These are phyloP conservation scores for Pseudopithomyces maydicus DNA, from an alignment of 2,329 filamentous ascomycete species.

Conservation along the genomic window DNA sequence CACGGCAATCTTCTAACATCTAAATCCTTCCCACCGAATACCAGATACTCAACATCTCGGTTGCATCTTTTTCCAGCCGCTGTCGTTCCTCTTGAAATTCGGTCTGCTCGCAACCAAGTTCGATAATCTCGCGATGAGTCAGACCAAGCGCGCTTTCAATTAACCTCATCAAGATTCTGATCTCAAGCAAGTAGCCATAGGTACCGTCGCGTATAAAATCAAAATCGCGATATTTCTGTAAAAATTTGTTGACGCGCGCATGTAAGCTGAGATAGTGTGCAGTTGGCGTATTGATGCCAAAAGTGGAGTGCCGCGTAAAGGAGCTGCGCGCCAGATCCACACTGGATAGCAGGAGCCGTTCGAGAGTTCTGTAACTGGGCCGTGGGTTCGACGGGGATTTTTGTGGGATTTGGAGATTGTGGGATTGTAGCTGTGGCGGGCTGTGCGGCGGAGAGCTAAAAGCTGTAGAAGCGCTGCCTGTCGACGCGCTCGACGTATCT, in stretches of 20 bases:
- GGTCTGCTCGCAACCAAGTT: neutral
- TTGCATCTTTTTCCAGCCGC: neutral
- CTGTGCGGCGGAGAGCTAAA: neutral
- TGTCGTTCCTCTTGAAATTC: neutral
- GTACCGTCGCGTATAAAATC: conserved; percentile 8
- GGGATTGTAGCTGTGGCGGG: neutral
- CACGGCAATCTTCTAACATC: conserved; percentile 9
- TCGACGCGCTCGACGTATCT: neutral
- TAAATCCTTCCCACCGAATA: conserved; percentile 5
- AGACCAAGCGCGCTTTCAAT: conserved; percentile 4
- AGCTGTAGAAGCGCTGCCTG: neutral
- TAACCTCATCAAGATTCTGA: conserved; percentile 4
- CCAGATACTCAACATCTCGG: conserved; percentile 5
- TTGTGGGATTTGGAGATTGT: neutral
- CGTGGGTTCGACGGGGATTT: neutral
- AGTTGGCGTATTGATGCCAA: conserved; percentile 3
- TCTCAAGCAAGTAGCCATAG: conserved; percentile 6
- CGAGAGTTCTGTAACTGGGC: conserved; percentile 8
- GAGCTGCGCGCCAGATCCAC: conserved; percentile 5
- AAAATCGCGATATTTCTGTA: neutral
- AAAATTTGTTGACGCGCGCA: conserved; percentile 1
- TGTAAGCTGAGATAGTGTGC: conserved; percentile 1
- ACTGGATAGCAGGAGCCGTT: conserved; percentile 4
- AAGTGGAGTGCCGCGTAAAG: conserved; percentile 1
- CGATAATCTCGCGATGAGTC: conserved; percentile 1